Evolutionary conservation across 805 yeast genomes (phyloP), one percentile per base, ranked within the genome.

Genomic region (Candida maesae): DNA sequence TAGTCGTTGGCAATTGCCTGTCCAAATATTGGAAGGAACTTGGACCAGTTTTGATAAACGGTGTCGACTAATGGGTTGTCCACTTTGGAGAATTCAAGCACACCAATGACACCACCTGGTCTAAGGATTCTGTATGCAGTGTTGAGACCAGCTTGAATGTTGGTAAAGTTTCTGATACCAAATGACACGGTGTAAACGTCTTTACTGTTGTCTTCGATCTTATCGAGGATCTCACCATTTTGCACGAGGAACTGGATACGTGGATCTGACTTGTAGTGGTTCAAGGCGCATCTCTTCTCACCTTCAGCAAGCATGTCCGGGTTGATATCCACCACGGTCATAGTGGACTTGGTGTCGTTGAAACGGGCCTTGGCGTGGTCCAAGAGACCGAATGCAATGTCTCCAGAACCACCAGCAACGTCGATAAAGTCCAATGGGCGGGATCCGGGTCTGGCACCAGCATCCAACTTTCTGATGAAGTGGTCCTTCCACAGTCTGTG

Each of bases 401-500:
- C 99, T 35, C 99, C 99, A 10, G 98, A 88, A 18, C 99, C 99
- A 45, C 99, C 99, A 20, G 99, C 99, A 42, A 93, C 98, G 64
- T 93, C 99, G 49, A 93, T 73, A 58, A 93, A 91, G 44, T 81
- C 78, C 54, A 93, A 69, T 4, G 96, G 96, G 50, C 81, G 76
- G 12, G 79, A 76, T 34, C 91, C 95, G 5, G 95, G 91, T 58
- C 98, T 76, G 70, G 79, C 79, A 25, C 99, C 99, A 33, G 97
- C 95, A 59, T 93, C 96, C 42, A 93, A 69, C 51, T 86, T 79
- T 53, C 79, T 74, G 55, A 93, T 89, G 60, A 93, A 84, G 59
- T 90, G 95, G 58, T 77, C 79, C 60, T 93, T 93, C 99, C 99
- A 93, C 34, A 91, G 68, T 55, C 99, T 74, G 63, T 93, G 99